Percentiles rank a stretch among this genome's conserved stretches.
Conservation (phyloP, 257 asterid species). For the Datura wrightii region DNA sequence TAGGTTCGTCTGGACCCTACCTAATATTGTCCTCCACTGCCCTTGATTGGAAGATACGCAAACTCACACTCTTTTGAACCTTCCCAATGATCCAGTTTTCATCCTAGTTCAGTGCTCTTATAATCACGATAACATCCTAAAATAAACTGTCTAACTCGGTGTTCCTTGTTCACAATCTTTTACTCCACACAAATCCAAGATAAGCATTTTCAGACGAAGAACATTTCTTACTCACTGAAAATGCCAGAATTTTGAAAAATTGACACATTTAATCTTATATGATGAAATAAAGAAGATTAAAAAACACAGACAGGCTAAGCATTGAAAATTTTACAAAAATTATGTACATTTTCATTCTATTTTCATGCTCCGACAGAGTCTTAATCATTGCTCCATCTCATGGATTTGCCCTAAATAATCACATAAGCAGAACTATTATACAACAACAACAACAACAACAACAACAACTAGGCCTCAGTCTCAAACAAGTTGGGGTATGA, state of each 20-base stretch:
- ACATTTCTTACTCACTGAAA: background rate
- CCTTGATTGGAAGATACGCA: background rate
- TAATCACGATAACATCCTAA: background rate
- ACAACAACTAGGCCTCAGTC: no score
- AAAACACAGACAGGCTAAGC: background rate
- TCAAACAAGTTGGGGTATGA: no score
- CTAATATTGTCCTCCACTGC: background rate
- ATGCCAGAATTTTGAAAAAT: background rate
- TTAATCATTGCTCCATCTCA: no score
- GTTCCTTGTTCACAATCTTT: background rate
- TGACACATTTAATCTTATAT: background rate
- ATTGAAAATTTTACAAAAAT: background rate
- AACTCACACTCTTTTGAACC: background rate
- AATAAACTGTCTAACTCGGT: slow-evolving; percentile 8
- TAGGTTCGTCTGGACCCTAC: no score
- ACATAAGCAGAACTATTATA: background rate
- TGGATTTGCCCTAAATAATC: background rate
- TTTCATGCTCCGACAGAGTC: background rate
- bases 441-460: background rate
- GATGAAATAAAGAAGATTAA: background rate
- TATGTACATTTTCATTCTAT: background rate
- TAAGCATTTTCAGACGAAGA: background rate
- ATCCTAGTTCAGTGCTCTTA: background rate
- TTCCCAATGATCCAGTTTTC: background rate
- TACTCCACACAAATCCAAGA: background rate